phyloP scores from a whole-genome alignment of 1,284 basidiomycete species.

The Cystodermella granulosa region DNA sequence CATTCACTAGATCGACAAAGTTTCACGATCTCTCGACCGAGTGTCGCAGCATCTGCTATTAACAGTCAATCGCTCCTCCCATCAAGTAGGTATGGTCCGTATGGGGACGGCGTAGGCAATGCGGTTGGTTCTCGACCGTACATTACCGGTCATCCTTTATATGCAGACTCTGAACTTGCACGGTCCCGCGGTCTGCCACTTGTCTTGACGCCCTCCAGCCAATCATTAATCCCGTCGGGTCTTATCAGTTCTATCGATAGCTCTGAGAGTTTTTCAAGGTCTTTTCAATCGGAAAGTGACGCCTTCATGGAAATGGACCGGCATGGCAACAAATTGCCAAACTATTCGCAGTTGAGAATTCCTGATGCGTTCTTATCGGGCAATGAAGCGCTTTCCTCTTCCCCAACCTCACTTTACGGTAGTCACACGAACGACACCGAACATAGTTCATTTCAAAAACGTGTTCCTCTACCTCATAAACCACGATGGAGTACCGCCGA shows the following conservation, averaged over 20 bases:
- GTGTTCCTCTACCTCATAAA: conserved; percentile 13
- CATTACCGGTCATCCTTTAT: no score
- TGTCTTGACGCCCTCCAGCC: conserved; percentile 38
- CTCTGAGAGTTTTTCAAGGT: conserved; percentile 40
- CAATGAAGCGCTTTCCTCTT: conserved; percentile 22
- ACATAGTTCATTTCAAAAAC: conserved; percentile 46
- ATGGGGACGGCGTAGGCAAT: no score
- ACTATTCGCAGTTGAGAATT: conserved; percentile 12
- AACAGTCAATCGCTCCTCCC: no score
- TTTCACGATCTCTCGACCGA: no score
- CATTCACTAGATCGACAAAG: no score
- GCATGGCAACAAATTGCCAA: conserved; percentile 31
- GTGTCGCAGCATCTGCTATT: no score
- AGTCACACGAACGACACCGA: conserved; percentile 25
- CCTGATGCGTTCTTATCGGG: conserved; percentile 15
- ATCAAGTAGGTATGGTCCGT: no score
- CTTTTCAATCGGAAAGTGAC: conserved; percentile 57
- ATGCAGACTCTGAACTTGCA: no score
- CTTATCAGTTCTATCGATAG: conserved; percentile 56
- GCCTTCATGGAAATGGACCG: conserved; percentile 50
- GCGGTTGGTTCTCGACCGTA: no score
- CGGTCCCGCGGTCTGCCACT: not conserved
- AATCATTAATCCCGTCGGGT: conserved; percentile 55
- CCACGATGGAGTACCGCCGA: conserved; percentile 26
- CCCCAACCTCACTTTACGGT: conserved; percentile 31